A percentile compares a stretch with the other conserved stretches of the same genome.
Conservation (phyloP, 495 filamentous ascomycete genomes). For the Pyronema domesticum region DNA sequence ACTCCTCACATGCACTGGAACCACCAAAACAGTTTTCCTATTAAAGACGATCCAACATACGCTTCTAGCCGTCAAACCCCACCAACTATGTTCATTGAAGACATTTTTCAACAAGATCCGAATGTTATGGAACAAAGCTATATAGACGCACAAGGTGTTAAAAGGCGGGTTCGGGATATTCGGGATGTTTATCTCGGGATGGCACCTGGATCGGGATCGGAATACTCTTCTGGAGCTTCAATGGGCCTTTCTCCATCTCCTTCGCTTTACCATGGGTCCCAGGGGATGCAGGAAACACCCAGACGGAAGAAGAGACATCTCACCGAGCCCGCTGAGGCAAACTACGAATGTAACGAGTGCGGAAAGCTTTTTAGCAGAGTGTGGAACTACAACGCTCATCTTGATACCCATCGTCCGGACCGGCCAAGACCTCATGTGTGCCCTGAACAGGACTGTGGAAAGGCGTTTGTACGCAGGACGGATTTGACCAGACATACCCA, state of each 20-base stretch:
- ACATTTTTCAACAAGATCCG: constrained; percentile 16
- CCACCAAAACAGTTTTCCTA: constrained; percentile 8
- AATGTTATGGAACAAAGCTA: constrained; percentile 15
- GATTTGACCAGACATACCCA: constrained; percentile 68
- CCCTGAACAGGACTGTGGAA: constrained; percentile 42
- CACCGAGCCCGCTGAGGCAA: constrained; percentile 58
- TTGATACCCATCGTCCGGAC: constrained; percentile 73
- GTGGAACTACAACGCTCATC: constrained; percentile 82
- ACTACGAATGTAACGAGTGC: constrained; percentile 58
- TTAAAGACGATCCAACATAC: constrained; percentile 8
- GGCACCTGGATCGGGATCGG: too few species aligned
- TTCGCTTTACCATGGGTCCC: background rate
- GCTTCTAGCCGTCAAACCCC: constrained; percentile 10
- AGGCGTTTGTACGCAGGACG: constrained; percentile 65
- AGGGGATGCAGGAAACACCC: background rate
- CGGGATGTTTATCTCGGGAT: background rate
- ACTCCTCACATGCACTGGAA: constrained; percentile 14
- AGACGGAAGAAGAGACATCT: constrained; percentile 32
- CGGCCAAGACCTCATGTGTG: constrained; percentile 55
- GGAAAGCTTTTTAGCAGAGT: constrained; percentile 65
- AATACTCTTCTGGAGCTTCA: too few species aligned
- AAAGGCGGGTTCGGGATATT: background rate
- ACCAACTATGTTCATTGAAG: constrained; percentile 20
- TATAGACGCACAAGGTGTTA: constrained; percentile 4
- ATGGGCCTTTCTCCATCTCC: background rate